Evolutionary conservation across 306 rosid genomes (phyloP).

Genomic region (Lathyrus oleraceus): DNA sequence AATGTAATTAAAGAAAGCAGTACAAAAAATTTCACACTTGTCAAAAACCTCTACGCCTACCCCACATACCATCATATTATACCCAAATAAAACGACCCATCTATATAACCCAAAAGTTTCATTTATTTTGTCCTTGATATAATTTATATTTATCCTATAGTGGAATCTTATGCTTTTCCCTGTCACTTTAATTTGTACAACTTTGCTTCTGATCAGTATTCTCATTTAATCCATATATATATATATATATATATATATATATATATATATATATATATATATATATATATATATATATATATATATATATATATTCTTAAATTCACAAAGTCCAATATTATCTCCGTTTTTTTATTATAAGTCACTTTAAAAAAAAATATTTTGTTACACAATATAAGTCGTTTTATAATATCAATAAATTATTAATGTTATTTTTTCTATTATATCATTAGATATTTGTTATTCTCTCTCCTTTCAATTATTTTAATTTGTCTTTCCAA

Average conservation of each 20-base stretch:
- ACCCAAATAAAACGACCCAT: constrained; percentile 42
- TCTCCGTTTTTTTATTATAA: too few species aligned
- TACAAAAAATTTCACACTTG: constrained; percentile 38
- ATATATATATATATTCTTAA: too few species aligned
- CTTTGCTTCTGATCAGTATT: constrained; percentile 28
- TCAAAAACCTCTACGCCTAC: constrained; percentile 39
- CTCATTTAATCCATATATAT: constrained; percentile 3
- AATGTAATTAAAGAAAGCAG: constrained; percentile 35
- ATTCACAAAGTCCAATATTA: too few species aligned
- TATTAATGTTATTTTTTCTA: too few species aligned
- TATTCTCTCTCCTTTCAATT: too few species aligned
- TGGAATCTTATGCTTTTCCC: constrained; percentile 42
- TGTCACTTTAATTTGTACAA: constrained; percentile 35
- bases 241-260: not conserved
- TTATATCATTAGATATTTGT: too few species aligned
- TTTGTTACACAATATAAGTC: too few species aligned
- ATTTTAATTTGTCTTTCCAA: too few species aligned
- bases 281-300: too few species aligned
- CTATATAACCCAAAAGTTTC: constrained; percentile 32
- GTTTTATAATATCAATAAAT: too few species aligned
- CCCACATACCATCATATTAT: constrained; percentile 36
- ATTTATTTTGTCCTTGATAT: constrained; percentile 14
- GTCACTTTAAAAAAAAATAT: too few species aligned
- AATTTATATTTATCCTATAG: not conserved
- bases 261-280: too few species aligned